These are phyloP conservation scores for Sergeia podlipaevii DNA, from an alignment of 208 protist species.

Conservation along the genomic window DNA sequence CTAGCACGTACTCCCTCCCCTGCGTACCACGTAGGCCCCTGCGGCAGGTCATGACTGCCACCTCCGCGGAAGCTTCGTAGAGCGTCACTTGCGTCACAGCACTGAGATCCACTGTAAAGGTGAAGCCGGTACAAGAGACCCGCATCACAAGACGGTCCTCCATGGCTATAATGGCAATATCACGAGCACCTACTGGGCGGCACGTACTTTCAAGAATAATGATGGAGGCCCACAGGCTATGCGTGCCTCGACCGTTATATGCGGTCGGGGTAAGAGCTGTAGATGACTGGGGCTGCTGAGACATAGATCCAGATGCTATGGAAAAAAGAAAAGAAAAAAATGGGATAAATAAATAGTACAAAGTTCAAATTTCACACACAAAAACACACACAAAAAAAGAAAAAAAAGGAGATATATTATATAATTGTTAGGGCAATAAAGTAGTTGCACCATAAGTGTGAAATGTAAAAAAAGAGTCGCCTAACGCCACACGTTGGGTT, in stretches of 20 bases:
- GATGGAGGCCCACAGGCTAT: slow-evolving; percentile 43
- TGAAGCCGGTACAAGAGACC: slow-evolving; percentile 45
- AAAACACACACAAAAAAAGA: too few species aligned
- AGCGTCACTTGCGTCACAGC: slow-evolving; percentile 20
- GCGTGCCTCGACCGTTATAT: slow-evolving; percentile 1
- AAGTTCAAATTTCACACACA: too few species aligned
- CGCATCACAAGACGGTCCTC: slow-evolving; percentile 33
- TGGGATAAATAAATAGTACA: slow-evolving; percentile 1
- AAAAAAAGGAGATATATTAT: too few species aligned
- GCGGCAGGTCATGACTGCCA: not conserved
- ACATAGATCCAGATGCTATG: not conserved
- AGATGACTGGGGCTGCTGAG: not conserved
- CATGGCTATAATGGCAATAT: slow-evolving; percentile 34
- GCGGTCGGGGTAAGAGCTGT: not conserved
- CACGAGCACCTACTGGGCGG: slow-evolving; percentile 31
- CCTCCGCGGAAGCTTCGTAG: not conserved
- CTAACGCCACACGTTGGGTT: too few species aligned
- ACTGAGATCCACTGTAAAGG: slow-evolving; percentile 24
- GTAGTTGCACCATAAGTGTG: too few species aligned
- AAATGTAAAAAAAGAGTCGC: too few species aligned
- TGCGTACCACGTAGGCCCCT: not conserved
- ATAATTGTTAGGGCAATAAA: too few species aligned
- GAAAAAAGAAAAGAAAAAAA: slow-evolving; percentile 2
- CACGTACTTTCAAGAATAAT: slow-evolving; percentile 38
- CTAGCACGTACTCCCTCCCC: not conserved